Base-by-base conservation (phyloP, 169 alveolate species). In the Plasmodium inui region DNA sequence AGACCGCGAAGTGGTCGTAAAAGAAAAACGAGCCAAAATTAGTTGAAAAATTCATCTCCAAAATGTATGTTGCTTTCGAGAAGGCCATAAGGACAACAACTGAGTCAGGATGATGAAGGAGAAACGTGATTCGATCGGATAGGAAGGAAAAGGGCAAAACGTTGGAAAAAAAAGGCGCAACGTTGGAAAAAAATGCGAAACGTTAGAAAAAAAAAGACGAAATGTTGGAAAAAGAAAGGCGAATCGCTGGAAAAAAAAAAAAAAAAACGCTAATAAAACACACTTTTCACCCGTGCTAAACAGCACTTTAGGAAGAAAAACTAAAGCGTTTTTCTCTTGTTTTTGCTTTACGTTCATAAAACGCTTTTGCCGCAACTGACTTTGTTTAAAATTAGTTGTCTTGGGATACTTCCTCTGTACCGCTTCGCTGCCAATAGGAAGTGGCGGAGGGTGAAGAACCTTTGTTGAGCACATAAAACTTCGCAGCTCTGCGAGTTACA, bases 331-430 rank as follows among this genome's bases (percentile, higher is more conserved):
- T 67, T 26, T 22, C 37, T 67, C 22, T 9, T 67, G n/a, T 67
- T 67, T 67, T 22, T 67, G 37, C 10, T 19, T 67, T 67, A 1
- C n/a, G n/a, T 12, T 19, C 76, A 67, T 19, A 67, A 50, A 19
- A 19, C 17, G 30, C 37, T 19, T 19, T 67, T 26, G 14, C 39
- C 37, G 76, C 9, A 41, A 67, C 37, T 67, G 76, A 26, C n/a
- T 22, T 67, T 67, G 76, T 67, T 67, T 26, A 67, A 67, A 67
- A 22, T 8, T 67, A 67, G 76, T 67, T 67, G 76, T 67, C 76
- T 26, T 67, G 30, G 34, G 76, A 26, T 67, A 26, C 37, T 26
- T 19, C n/a, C 76, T 26, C 37, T 67, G 39, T 67, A n/a, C 41
- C 76, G 39, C 76, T 67, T 67, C 76, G n/a, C 76, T 67, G 37